Base-by-base conservation (phyloP, 2,329 filamentous ascomycete species). In the Cladosporium austrohemisphaericum region DNA sequence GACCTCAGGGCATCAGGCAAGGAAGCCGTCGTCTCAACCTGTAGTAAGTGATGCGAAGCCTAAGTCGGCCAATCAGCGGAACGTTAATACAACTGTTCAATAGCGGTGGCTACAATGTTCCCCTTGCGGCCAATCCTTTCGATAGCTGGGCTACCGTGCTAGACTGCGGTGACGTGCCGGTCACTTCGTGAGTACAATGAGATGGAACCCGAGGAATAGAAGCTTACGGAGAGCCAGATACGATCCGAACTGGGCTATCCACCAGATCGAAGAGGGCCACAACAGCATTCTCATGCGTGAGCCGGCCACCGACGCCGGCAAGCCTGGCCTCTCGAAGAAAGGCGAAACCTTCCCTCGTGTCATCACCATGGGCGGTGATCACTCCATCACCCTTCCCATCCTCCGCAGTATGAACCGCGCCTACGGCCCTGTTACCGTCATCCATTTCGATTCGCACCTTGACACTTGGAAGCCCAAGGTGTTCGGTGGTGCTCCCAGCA, bases 81-180 rank as follows among this genome's bases (percentile, higher is more conserved):
- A n/a, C n/a, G n/a, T n/a, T n/a, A n/a, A n/a, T n/a, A n/a, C n/a
- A n/a, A n/a, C n/a, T n/a, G 54, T 65, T 70, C 48, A 76, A 73
- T 67, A 92, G 87, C 65, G 88, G 88, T 59, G 88, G 88, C 4
- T 94, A 93, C 69, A 93, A 94, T 60, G 88, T 93, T 4, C 87
- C 88, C 0, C 73, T 94, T 11, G 75, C 80, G 22, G 85, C 85
- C 18, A 92, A 93, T 67, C 86, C 87, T 0, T 93, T 93, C 73
- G 82, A 85, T 64, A 84, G 80, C 61, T 92, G 88, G 80, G 84
- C 89, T 7, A 88, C 79, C 41, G 81, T 93, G 2, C 70, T 93
- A 2, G 88, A 93, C 66, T 93, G 88, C 64, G 88, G 88, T 52
- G 87, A 93, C 63, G 88, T 92, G 41, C 87, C 87, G 0, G 87